Evolutionary conservation across 805 yeast genomes (phyloP).

Genomic region (Ogataea salicorniae): DNA sequence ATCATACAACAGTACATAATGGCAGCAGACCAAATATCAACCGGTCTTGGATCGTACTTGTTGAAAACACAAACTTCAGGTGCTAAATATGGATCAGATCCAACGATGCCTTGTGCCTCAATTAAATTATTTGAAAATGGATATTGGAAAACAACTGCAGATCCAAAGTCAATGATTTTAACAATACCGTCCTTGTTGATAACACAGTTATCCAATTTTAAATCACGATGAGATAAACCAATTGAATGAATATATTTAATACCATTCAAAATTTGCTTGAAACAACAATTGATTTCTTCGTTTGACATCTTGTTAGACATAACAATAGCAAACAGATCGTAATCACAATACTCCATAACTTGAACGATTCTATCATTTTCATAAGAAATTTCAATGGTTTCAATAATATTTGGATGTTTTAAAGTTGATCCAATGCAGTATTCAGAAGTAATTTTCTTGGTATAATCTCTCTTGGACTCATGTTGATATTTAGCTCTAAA

Average conservation of each 20-base stretch:
- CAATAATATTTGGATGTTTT: conserved; percentile 84
- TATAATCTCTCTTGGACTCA: conserved; percentile 80
- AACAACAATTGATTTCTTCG: conserved; percentile 81
- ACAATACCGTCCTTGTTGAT: conserved; percentile 78
- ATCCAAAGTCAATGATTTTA: conserved; percentile 88
- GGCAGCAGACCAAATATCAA: conserved; percentile 91
- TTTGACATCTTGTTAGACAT: conserved; percentile 86
- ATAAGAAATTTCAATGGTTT: conserved; percentile 85
- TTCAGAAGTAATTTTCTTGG: conserved; percentile 89
- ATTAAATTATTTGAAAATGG: conserved; percentile 71
- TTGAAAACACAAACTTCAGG: conserved; percentile 85
- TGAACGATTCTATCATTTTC: conserved; percentile 84
- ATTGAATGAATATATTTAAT: conserved; percentile 73
- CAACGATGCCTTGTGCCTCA: conserved; percentile 80
- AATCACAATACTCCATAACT: conserved; percentile 93
- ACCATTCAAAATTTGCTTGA: conserved; percentile 80
- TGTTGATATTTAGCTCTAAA: conserved; percentile 70
- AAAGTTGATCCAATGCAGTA: conserved; percentile 90
- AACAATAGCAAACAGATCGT: conserved; percentile 87
- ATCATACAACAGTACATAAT: conserved; percentile 91
- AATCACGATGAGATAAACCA: conserved; percentile 88
- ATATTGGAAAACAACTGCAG: conserved; percentile 85
- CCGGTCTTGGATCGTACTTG: conserved; percentile 87
- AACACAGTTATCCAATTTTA: conserved; percentile 90
- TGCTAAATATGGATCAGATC: conserved; percentile 85